These are phyloP conservation scores for Mycena sp. DNA, from an alignment of 1,284 basidiomycete species.

Conservation along the genomic window DNA sequence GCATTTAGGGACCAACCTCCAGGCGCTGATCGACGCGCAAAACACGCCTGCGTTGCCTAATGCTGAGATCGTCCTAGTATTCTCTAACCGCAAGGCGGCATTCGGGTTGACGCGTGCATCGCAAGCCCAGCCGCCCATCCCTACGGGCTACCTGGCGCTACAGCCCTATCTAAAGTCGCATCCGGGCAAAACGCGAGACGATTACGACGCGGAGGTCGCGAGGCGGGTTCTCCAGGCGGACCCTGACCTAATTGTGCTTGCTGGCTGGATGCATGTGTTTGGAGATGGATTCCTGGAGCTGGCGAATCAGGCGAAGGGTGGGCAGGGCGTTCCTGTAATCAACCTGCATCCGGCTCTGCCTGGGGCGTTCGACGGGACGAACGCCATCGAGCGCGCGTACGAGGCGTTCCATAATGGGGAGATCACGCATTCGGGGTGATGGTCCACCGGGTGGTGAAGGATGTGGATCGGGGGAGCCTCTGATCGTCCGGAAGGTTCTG, in stretches of 20 bases:
- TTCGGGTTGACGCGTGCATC: constrained; percentile 88
- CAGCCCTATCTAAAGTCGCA: constrained; percentile 86
- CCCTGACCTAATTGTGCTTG: constrained; percentile 92
- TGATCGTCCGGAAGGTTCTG: constrained; percentile 84
- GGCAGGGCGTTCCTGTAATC: constrained; percentile 81
- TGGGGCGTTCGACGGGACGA: constrained; percentile 92
- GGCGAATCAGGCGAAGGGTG: constrained; percentile 50
- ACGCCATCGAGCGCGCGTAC: constrained; percentile 90
- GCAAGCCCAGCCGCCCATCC: constrained; percentile 77
- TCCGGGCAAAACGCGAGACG: constrained; percentile 78
- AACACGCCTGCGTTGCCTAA: constrained; percentile 73
- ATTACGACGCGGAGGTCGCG: constrained; percentile 91
- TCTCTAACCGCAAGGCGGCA: constrained; percentile 94
- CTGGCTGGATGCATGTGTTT: constrained; percentile 98
- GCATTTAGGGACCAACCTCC: constrained; percentile 87
- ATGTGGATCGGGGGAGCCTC: constrained; percentile 91
- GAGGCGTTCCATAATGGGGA: constrained; percentile 89
- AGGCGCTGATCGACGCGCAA: constrained; percentile 93
- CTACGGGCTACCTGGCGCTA: constrained; percentile 85
- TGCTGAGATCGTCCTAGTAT: constrained; percentile 80
- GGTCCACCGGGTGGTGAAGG: constrained; percentile 94
- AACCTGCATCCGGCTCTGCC: constrained; percentile 98
- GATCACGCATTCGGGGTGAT: constrained; percentile 87
- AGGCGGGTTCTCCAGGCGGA: constrained; percentile 66
- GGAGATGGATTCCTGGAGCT: constrained; percentile 64